These are phyloP conservation scores for Boletus tomentosulus DNA, from an alignment of 768 basidiomycete species.

Conservation along the genomic window DNA sequence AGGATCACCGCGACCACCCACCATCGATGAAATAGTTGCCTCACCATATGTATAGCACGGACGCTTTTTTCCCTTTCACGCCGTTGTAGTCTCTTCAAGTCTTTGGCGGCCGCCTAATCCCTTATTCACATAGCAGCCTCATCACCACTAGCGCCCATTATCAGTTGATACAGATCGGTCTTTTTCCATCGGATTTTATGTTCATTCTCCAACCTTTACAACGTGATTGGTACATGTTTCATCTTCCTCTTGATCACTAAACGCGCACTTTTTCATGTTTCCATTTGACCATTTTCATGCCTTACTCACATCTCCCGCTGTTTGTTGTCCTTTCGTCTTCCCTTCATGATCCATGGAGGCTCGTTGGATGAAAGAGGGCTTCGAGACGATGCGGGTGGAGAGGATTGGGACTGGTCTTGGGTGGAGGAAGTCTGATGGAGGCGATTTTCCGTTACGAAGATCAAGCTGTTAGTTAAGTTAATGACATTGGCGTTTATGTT, in stretches of 20 bases:
- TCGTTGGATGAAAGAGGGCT: slow-evolving; percentile 71
- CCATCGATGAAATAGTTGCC: slow-evolving; percentile 35
- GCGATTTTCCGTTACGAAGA: slow-evolving; percentile 1
- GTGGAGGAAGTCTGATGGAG: slow-evolving; percentile 1
- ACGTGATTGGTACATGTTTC: slow-evolving; percentile 23
- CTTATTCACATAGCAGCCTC: slow-evolving; percentile 22
- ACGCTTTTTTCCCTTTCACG: slow-evolving; percentile 73
- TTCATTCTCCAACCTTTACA: slow-evolving; percentile 17
- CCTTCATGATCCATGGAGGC: slow-evolving; percentile 49
- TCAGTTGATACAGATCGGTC: slow-evolving; percentile 27
- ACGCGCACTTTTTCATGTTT: slow-evolving; percentile 17
- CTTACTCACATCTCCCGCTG: slow-evolving; percentile 24
- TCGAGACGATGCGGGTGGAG: slow-evolving; percentile 29
- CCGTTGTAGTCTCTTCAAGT: slow-evolving; percentile 12
- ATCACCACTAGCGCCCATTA: slow-evolving; percentile 32
- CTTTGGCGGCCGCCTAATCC: slow-evolving; percentile 31
- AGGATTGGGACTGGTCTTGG: slow-evolving; percentile 2
- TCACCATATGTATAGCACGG: slow-evolving; percentile 52
- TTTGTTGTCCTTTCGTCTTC: slow-evolving; percentile 68
- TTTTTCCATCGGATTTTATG: slow-evolving; percentile 23
- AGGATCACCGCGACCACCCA: slow-evolving; percentile 17
- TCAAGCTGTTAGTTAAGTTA: not conserved
- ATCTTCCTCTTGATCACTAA: slow-evolving; percentile 20
- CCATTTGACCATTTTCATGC: slow-evolving; percentile 20
- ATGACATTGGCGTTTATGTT: slow-evolving; percentile 4